phyloP scores from a whole-genome alignment of 306 rosid species.

The Inga oerstediana region DNA sequence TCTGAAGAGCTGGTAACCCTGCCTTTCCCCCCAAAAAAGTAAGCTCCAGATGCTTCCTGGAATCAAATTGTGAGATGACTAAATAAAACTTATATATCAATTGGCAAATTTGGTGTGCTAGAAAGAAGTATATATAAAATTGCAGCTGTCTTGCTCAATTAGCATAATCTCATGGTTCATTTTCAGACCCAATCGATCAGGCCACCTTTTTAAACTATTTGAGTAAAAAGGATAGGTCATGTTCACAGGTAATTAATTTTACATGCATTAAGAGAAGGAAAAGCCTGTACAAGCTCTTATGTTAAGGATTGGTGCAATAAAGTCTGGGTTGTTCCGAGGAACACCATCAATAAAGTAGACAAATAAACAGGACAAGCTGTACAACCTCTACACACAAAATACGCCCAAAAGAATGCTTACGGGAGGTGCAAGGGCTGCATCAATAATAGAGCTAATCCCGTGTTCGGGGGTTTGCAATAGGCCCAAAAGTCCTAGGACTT shows the following conservation, averaged over 20 bases:
- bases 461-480: slow-evolving; percentile 66
- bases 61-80: slow-evolving; percentile 27
- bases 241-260: neutral
- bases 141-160: neutral
- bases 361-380: slow-evolving; percentile 21
- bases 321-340: neutral
- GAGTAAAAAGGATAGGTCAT: neutral
- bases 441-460: slow-evolving; percentile 62
- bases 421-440: slow-evolving; percentile 79
- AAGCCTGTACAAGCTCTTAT: neutral
- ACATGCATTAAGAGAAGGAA: neutral
- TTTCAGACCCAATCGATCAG: neutral
- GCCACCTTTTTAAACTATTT: neutral
- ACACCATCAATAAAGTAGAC: neutral
- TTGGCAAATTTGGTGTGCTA: neutral
- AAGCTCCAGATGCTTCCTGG: slow-evolving; percentile 78
- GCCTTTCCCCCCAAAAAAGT: slow-evolving; percentile 79
- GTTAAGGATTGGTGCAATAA: neutral
- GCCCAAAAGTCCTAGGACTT: slow-evolving; percentile 48
- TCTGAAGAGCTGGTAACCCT: slow-evolving; percentile 61
- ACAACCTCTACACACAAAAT: slow-evolving; percentile 22
- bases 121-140: neutral
- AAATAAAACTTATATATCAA: neutral
- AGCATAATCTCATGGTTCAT: neutral
- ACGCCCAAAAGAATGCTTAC: slow-evolving; percentile 49